Base-by-base conservation (phyloP, 2,329 filamentous ascomycete species). In the Onygenales sp. region DNA sequence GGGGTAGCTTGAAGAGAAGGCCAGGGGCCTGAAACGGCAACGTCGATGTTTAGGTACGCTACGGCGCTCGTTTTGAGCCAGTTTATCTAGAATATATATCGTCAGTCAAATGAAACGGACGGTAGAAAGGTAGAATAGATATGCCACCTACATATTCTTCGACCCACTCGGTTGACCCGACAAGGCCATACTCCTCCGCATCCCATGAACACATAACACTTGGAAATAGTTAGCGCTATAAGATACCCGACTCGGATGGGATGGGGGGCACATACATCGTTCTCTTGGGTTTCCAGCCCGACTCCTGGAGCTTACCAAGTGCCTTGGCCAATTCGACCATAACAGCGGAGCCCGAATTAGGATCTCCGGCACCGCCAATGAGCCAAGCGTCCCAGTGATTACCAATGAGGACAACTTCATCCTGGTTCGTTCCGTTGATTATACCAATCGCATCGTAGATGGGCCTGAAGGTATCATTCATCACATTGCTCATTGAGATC, bases 321-420 rank as follows among this genome's bases (percentile, higher is more conserved):
- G 75, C 75, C 50, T 74, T 77, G 2, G 74, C 69, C 3, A 79
- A 61, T 53, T 79, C 77, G 32, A 78, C 68, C 35, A 79, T 63
- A 2, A 78, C 69, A 1, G 76, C 73, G 2, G 71, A 73, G 1
- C 77, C 77, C 8, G 72, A 75, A 43, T 79, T 78, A 1, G 77
- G 77, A 51, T 80, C 77, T 0, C 72, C 74, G 1, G 77, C 77
- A 3, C 77, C 77, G 5, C 77, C 77, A 31, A 77, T 67, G 8
- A 78, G 75, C 77, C 77, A 80, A 0, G 77, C 77, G 62, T 80
- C 77, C 9, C 77, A 71, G 55, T 79, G 77, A 39, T 79, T 79
- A 3, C 77, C 77, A 27, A 79, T 68, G 32, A 79, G 64, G 13
- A 79, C 65, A 5, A 76, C 75, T 39, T 72, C 69, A 55, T 71